Conservation (phyloP, 2,329 filamentous ascomycete species). For the Stemphylium vesicarium region DNA sequence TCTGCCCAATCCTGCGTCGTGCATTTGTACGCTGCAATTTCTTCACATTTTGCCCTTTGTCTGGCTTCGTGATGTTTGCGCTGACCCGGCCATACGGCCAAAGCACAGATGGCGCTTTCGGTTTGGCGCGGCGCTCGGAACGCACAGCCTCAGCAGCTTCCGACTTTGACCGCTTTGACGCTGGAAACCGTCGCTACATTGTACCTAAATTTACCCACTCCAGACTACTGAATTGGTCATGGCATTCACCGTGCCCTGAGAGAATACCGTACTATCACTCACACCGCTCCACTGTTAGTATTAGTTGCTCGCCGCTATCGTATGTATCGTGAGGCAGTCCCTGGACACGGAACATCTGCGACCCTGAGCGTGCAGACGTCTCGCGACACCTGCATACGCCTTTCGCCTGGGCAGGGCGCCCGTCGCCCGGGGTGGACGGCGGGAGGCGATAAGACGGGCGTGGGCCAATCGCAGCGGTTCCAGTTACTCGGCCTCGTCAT, state of each 20-base stretch:
- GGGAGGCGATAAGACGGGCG: conserved; percentile 35
- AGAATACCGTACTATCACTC: conserved; percentile 2
- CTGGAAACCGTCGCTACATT: conserved; percentile 41
- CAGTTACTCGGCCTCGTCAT: conserved; percentile 35
- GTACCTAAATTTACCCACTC: conserved; percentile 40
- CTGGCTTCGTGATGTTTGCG: conserved; percentile 9
- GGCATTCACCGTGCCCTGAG: conserved; percentile 2
- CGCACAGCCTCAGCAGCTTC: conserved; percentile 38
- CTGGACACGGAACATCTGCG: neutral
- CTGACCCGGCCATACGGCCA: conserved; percentile 13
- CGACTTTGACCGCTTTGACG: conserved; percentile 45
- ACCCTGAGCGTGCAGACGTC: conserved; percentile 19
- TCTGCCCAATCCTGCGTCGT: conserved; percentile 1
- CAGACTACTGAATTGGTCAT: conserved; percentile 27
- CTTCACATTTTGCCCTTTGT: neutral
- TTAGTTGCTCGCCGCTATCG: conserved; percentile 13
- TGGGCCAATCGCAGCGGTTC: conserved; percentile 28
- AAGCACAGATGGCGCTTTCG: conserved; percentile 18
- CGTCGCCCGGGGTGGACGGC: conserved; percentile 20
- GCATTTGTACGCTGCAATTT: neutral
- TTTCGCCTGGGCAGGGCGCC: conserved; percentile 11
- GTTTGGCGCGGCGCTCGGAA: conserved; percentile 32
- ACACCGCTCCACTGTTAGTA: conserved; percentile 17
- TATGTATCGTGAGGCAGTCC: conserved; percentile 8
- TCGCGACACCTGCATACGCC: conserved; percentile 25